Base-by-base conservation (phyloP, 345 rosid genomes). In the Populus tremula region DNA sequence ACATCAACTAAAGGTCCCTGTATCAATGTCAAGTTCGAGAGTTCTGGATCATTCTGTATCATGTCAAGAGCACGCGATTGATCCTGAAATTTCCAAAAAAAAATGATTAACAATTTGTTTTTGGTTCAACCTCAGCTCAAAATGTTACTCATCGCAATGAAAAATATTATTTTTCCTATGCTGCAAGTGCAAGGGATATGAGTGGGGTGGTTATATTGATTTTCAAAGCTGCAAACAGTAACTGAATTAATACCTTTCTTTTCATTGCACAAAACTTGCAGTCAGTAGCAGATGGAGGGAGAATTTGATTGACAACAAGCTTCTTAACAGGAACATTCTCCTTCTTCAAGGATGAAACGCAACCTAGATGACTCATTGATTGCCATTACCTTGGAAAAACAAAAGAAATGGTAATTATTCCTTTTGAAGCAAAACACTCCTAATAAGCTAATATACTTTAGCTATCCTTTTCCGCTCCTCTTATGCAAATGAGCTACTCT, bases 231-330 rank as follows among this genome's bases (percentile, higher is more conserved):
- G 62, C 38, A 45, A 45, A 31, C 11, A 36, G 61, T 59, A 10
- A n/a, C 64, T 23, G 29, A 33, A 67, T 23, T 23, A 35, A 71
- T 89, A 96, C 99, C 99, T 91, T 96, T 82, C 99, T 91, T 88
- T 90, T 96, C 87, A 93, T 89, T 38, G 93, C 89, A 83, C 99
- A 96, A 84, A 96, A 96, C 79, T 93, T 96, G 94, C 99, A 96
- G 87, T 91, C 97, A 1, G 98, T 89, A 69, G 87, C 83, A 76
- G 97, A 87, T 70, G 94, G 93, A n/a, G 97, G 95, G 74, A 93
- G 97, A 85, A 96, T 81, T 86, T 96, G 99, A 86, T 96, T 96
- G 41, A 96, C 94, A 69, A 93, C 76, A 77, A 96, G 94, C 86
- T 91, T 91, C 89, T 81, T 93, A 62, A 96, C 97, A 0, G 98